phyloP scores from a whole-genome alignment of 1,284 basidiomycete species.

The Trichosporon ovoides region DNA sequence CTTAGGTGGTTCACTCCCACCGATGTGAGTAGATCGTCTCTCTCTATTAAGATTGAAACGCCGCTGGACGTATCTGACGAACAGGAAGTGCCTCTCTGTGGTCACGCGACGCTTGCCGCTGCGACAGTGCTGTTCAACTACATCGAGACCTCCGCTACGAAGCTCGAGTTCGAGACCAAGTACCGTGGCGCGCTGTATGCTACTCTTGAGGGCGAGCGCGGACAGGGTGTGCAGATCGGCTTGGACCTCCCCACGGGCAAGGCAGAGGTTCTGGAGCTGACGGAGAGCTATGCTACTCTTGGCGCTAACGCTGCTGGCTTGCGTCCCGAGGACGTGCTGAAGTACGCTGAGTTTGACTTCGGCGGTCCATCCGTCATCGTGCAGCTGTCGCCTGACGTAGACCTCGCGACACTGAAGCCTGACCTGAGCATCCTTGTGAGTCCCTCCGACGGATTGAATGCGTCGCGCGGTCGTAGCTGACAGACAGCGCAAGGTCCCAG shows the following conservation, averaged over 20 bases:
- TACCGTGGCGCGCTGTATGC: conserved; percentile 33
- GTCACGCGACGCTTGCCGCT: conserved; percentile 40
- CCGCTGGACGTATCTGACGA: too few species aligned
- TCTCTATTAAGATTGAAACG: too few species aligned
- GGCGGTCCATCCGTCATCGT: conserved; percentile 18
- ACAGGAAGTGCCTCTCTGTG: conserved; percentile 40
- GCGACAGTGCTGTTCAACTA: conserved; percentile 29
- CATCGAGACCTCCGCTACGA: conserved; percentile 16
- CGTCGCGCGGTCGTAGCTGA: too few species aligned
- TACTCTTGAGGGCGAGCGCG: conserved; percentile 13
- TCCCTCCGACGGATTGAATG: too few species aligned
- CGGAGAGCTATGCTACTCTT: neutral
- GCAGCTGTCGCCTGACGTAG: conserved; percentile 20
- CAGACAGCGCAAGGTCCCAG: conserved; percentile 7
- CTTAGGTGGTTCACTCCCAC: conserved; percentile 41
- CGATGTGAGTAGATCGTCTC: conserved; percentile 29
- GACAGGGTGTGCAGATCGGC: conserved; percentile 47
- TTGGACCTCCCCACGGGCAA: conserved; percentile 66
- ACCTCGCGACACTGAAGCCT: conserved; percentile 22
- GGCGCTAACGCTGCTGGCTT: conserved; percentile 11
- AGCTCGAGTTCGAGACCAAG: conserved; percentile 29
- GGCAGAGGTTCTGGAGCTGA: neutral
- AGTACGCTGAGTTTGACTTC: conserved; percentile 17
- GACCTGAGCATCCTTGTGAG: conserved; percentile 23
- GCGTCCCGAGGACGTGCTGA: conserved; percentile 11